Percentiles rank a stretch among this genome's conserved stretches.
phyloP scores from a whole-genome alignment of 2,329 filamentous ascomycete species.

The Paraphaeosphaeria minitans region DNA sequence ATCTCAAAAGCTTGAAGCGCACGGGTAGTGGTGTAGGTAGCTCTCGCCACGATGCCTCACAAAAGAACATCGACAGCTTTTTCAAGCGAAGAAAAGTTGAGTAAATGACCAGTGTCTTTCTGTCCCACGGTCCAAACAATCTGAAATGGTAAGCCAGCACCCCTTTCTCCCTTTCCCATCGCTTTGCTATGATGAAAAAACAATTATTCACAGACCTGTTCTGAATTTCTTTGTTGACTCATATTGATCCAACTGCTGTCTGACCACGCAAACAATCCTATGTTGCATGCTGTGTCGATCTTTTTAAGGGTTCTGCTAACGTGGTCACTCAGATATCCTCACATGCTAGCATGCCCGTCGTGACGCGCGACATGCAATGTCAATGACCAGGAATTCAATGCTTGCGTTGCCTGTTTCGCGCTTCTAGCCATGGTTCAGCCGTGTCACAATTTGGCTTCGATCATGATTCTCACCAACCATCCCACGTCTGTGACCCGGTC shows the following conservation, averaged over 20 bases:
- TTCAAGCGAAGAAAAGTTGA: constrained; percentile 62
- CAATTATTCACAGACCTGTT: constrained; percentile 82
- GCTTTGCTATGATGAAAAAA: constrained; percentile 58
- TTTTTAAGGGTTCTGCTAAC: neutral
- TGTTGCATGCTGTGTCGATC: neutral
- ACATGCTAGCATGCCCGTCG: neutral
- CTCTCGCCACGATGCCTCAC: constrained; percentile 72
- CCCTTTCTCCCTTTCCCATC: constrained; percentile 13
- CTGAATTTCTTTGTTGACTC: constrained; percentile 73
- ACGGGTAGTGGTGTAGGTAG: constrained; percentile 84
- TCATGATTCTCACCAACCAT: too few species aligned
- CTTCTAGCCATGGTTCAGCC: too few species aligned
- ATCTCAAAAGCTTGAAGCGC: constrained; percentile 76
- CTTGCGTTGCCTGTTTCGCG: neutral
- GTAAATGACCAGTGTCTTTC: neutral
- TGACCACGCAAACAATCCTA: constrained; percentile 55
- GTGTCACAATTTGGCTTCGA: too few species aligned
- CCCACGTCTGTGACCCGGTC: too few species aligned
- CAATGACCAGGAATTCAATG: neutral
- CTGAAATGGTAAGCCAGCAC: constrained; percentile 28
- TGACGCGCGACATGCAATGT: neutral
- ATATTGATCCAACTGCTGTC: constrained; percentile 83
- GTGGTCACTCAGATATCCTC: neutral
- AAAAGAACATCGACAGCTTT: constrained; percentile 77
- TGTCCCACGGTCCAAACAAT: neutral